Evolutionary conservation across 2,329 filamentous ascomycete genomes (phyloP), one percentile per base, ranked within the genome.

Genomic region (Colletotrichum melonis): DNA sequence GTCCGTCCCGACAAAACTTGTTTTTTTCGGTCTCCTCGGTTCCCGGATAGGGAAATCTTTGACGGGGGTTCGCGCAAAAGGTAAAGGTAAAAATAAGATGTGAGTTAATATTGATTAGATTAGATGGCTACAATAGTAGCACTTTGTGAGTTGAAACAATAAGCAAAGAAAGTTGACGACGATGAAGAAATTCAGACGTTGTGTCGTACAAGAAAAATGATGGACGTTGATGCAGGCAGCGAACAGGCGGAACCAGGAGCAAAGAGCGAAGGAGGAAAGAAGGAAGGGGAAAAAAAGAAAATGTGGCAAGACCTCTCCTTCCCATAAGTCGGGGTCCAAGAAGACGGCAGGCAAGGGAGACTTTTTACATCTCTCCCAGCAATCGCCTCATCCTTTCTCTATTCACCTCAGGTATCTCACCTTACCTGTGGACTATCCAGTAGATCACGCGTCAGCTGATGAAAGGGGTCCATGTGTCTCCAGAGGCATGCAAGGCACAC

Each of bases 331-430:
- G 35, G 57, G 22, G 55, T 59, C 60, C 67, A 19, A 3, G n/a
- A 59, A 42, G 70, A 69, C 65, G 35, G 49, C 35, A 30, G 58
- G 22, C 35, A 73, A 73, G 67, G 66, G 71, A 71, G 71, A 49
- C 71, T 42, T 73, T 63, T 71, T 63, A 66, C 67, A 32, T 66
- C 66, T 60, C 32, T 69, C 24, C 35, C 42, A 4, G 42, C 30
- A 69, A 38, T 63, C 42, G 30, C 46, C 56, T 52, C 64, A 42
- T 49, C 22, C 52, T 68, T 58, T 59, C 66, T 30, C 28, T 64
- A 67, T 55, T 57, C 35, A 22, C 38, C 38, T 42, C 16, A 19
- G 14, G 14, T 19, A 42, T 16, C 16, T 42, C 16, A 42, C 38
- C 38, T 42, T 42, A 42, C 38, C 38, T 42, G 5, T 42, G 19